Conservation (phyloP, 1,284 basidiomycete genomes). For the Microbotryomycetes sp. region DNA sequence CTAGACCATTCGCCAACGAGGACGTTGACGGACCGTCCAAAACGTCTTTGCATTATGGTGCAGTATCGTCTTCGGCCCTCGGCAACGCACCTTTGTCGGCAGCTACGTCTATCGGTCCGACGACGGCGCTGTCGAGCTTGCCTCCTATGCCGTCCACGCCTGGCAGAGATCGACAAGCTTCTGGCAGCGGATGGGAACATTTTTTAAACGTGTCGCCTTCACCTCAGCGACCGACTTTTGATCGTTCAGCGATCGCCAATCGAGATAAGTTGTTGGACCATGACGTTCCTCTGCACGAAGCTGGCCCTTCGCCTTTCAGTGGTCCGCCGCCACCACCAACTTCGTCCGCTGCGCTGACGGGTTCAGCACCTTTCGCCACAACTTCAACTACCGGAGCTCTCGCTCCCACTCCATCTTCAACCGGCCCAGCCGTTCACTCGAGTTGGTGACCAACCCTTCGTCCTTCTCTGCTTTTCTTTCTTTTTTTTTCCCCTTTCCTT, state of each 20-base stretch:
- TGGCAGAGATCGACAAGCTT: slow-evolving; percentile 9
- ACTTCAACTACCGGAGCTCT: not conserved
- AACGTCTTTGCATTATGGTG: not conserved
- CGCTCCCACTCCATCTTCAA: not conserved
- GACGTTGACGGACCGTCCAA: not conserved
- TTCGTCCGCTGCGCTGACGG: not conserved
- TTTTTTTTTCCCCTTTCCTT: no score
- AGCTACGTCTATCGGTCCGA: not conserved
- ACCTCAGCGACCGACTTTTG: not conserved
- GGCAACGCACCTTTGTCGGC: not conserved
- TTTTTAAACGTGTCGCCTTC: slow-evolving; percentile 22
- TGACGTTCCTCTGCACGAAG: no score
- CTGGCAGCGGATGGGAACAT: slow-evolving; percentile 9
- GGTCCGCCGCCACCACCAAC: not conserved
- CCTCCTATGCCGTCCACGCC: slow-evolving; percentile 9
- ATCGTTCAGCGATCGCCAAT: not conserved
- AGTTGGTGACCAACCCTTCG: no score
- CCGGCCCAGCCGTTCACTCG: no score
- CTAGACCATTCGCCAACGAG: not conserved
- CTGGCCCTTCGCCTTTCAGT: not conserved
- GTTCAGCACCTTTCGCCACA: not conserved
- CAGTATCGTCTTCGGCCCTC: not conserved
- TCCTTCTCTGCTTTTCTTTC: no score
- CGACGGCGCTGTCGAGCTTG: not conserved
- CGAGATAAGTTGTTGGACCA: not conserved